phyloP scores from a whole-genome alignment of 768 basidiomycete genomes.

The Thelephora ganbajun region DNA sequence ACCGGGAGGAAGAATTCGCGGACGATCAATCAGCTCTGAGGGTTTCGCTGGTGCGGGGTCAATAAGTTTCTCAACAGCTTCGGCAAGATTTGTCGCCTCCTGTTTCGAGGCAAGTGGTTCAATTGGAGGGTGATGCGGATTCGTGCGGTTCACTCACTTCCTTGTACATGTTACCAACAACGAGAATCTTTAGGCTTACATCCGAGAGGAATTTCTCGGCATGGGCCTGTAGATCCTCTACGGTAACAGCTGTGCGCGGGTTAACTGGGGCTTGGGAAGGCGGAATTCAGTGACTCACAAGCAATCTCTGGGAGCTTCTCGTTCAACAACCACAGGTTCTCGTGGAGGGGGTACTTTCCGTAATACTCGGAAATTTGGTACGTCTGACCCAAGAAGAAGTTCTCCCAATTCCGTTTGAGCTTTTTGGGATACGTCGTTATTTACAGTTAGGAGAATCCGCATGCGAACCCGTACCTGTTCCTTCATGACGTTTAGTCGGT shows the following conservation, averaged over 20 bases:
- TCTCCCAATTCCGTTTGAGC: slow-evolving; percentile 70
- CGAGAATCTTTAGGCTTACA: slow-evolving; percentile 57
- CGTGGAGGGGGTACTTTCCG: slow-evolving; percentile 52
- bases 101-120: slow-evolving; percentile 16
- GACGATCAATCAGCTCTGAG: slow-evolving; percentile 33
- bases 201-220: slow-evolving; percentile 43
- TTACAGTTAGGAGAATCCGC: neutral
- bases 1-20: slow-evolving; percentile 64
- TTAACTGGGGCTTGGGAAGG: neutral
- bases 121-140: neutral
- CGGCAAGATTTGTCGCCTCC: slow-evolving; percentile 68
- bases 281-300: slow-evolving; percentile 30
- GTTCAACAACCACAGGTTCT: slow-evolving; percentile 60
- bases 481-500: slow-evolving; percentile 68
- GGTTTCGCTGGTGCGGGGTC: slow-evolving; percentile 37
- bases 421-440: slow-evolving; percentile 15
- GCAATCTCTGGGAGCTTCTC: slow-evolving; percentile 68
- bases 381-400: slow-evolving; percentile 78
- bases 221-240: slow-evolving; percentile 56
- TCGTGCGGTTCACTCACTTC: slow-evolving; percentile 37
- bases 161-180: slow-evolving; percentile 74
- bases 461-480: slow-evolving; percentile 47
- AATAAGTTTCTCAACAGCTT: slow-evolving; percentile 57
- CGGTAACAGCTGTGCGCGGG: slow-evolving; percentile 42
- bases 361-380: slow-evolving; percentile 72